Percentiles rank a stretch among this genome's conserved stretches.
These are phyloP conservation scores for Polyplosphaeria fusca DNA, from an alignment of 495 filamentous ascomycete species.

Conservation along the genomic window DNA sequence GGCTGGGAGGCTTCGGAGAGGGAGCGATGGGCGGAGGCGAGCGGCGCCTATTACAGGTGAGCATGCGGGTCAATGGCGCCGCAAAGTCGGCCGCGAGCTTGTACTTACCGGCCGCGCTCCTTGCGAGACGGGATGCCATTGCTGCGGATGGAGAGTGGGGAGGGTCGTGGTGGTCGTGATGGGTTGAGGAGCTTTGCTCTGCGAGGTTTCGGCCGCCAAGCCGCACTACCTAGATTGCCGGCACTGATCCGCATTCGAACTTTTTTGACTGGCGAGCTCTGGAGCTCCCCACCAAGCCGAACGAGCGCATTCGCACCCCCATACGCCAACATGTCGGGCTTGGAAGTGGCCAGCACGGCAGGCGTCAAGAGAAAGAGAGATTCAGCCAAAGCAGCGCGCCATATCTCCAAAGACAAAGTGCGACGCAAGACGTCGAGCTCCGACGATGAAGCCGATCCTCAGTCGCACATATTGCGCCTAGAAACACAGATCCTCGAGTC, in stretches of 20 bases:
- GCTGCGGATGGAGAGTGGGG: conserved; percentile 50
- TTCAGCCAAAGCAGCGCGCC: conserved; percentile 7
- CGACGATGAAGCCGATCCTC: conserved; percentile 45
- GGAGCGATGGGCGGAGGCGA: conserved; percentile 69
- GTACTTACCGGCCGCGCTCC: conserved; percentile 81
- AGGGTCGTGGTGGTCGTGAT: conserved; percentile 34
- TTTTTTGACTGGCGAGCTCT: conserved; percentile 7
- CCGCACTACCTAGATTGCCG: too few relatives aligned
- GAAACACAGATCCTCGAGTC: conserved; percentile 79
- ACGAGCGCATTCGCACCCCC: neutral
- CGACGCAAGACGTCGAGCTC: conserved; percentile 8
- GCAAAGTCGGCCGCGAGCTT: neutral
- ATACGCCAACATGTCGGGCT: conserved; percentile 17
- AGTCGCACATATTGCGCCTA: conserved; percentile 58
- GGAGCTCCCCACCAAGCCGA: neutral
- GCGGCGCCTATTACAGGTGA: conserved; percentile 66
- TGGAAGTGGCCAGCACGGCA: neutral
- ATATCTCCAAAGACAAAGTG: conserved; percentile 14
- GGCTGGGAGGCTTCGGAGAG: conserved; percentile 68
- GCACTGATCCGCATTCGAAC: neutral
- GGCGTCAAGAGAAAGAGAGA: conserved; percentile 37
- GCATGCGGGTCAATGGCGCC: conserved; percentile 31
- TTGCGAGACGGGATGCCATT: conserved; percentile 96
- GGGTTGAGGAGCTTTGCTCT: conserved; percentile 23
- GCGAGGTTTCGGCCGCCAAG: neutral